Evolutionary conservation across 495 filamentous ascomycete genomes (phyloP).

Genomic region (Lasiosphaeria miniovina): DNA sequence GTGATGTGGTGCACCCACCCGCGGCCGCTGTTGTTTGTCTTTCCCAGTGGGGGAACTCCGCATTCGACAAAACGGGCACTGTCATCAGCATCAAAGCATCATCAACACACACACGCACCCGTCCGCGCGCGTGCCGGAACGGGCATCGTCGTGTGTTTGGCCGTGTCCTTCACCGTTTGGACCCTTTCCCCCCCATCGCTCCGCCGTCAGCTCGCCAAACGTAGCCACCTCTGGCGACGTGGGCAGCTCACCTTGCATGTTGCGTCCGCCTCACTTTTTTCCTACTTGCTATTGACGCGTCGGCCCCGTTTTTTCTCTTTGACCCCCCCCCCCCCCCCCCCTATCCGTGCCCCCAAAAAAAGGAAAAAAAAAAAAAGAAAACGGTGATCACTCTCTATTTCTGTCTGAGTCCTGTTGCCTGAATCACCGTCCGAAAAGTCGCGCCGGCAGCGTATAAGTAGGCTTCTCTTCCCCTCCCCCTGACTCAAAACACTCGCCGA

Average conservation of each 20-base stretch:
- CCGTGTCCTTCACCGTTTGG: background rate
- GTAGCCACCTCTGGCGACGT: background rate
- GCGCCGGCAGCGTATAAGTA: background rate
- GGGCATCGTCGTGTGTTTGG: background rate
- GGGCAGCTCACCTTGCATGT: background rate
- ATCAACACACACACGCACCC: no score
- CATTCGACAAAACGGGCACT: background rate
- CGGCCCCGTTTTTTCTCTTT: background rate
- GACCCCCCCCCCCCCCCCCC: background rate
- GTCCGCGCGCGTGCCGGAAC: background rate
- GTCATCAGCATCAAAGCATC: no score
- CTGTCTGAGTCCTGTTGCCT: no score
- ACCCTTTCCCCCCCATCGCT: background rate
- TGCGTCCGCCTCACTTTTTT: background rate
- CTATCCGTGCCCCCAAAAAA: background rate
- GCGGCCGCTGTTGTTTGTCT: background rate
- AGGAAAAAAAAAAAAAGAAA: background rate
- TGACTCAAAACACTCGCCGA: background rate
- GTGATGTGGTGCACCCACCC: background rate
- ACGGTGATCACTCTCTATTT: no score
- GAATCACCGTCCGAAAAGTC: no score
- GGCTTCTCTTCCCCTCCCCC: background rate
- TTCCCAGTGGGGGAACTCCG: conserved; percentile 1
- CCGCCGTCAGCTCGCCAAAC: background rate
- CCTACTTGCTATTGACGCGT: background rate